Percentiles rank a stretch among this genome's conserved stretches.
These are phyloP conservation scores for Citrus trifoliata DNA, from an alignment of 345 rosid species.

Conservation along the genomic window DNA sequence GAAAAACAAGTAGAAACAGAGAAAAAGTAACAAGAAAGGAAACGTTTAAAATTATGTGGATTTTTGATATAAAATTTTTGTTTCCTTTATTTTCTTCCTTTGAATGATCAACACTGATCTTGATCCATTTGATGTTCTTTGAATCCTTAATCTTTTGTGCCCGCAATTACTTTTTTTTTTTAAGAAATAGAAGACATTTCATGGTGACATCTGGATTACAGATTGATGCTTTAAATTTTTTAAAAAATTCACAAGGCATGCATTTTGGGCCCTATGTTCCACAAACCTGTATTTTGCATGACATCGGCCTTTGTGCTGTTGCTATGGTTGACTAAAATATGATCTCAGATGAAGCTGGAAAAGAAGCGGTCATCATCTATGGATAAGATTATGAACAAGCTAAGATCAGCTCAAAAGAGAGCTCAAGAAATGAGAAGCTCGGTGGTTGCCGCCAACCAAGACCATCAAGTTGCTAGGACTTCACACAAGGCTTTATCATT, in stretches of 20 bases:
- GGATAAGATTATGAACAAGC: slow-evolving; percentile 91
- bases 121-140: neutral
- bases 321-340: slow-evolving; percentile 12
- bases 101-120: neutral
- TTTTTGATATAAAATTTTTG: neutral
- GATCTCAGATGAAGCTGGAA: slow-evolving; percentile 90
- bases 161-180: neutral
- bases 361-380: slow-evolving; percentile 88
- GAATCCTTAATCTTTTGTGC: neutral
- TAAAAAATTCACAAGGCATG: neutral
- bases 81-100: neutral
- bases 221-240: neutral
- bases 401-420: slow-evolving; percentile 84
- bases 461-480: slow-evolving; percentile 41
- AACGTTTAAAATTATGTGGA: neutral
- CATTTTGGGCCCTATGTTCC: neutral
- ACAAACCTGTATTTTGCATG: neutral
- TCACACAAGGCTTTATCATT: slow-evolving; percentile 42
- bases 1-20: neutral
- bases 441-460: slow-evolving; percentile 49
- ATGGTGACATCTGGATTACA: neutral
- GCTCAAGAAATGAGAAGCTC: slow-evolving; percentile 93
- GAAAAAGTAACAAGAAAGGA: neutral
- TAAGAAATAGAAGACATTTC: neutral
- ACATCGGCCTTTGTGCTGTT: neutral